Evolutionary conservation across 768 basidiomycete genomes (phyloP).

Genomic region (Lactarius indigo): DNA sequence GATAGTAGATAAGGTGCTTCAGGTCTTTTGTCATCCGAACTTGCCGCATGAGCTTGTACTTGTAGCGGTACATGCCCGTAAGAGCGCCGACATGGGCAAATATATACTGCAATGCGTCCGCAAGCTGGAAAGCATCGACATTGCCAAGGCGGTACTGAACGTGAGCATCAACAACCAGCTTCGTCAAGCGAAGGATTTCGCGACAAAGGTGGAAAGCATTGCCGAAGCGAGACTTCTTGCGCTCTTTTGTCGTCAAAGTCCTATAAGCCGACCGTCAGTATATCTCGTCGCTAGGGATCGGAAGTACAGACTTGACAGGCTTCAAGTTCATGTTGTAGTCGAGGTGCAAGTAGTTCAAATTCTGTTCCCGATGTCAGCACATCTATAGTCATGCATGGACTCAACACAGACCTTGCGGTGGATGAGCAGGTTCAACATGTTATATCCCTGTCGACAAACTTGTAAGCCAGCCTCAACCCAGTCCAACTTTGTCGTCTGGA

Average conservation of each 20-base stretch:
- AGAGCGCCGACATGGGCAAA: constrained; percentile 96
- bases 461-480: constrained; percentile 99
- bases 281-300: not conserved
- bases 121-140: constrained; percentile 98
- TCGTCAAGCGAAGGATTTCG: constrained; percentile 95
- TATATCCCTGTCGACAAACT: constrained; percentile 98
- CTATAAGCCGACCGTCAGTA: constrained; percentile 38
- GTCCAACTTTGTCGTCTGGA: constrained; percentile 96
- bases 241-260: constrained; percentile 97
- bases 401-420: constrained; percentile 77
- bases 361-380: constrained; percentile 42
- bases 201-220: constrained; percentile 98
- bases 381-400: not conserved
- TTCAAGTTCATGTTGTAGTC: constrained; percentile 99
- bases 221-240: constrained; percentile 99
- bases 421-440: constrained; percentile 98
- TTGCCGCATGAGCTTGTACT: constrained; percentile 99
- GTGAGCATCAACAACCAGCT: constrained; percentile 97
- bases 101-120: constrained; percentile 97
- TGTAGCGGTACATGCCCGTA: constrained; percentile 99
- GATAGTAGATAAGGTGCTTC: constrained; percentile 97
- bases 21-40: constrained; percentile 99
- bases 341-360: constrained; percentile 88
- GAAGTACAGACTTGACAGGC: constrained; percentile 67
- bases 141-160: constrained; percentile 98